These are phyloP conservation scores for Petunia secreta DNA, from an alignment of 257 asterid species.

Conservation along the genomic window DNA sequence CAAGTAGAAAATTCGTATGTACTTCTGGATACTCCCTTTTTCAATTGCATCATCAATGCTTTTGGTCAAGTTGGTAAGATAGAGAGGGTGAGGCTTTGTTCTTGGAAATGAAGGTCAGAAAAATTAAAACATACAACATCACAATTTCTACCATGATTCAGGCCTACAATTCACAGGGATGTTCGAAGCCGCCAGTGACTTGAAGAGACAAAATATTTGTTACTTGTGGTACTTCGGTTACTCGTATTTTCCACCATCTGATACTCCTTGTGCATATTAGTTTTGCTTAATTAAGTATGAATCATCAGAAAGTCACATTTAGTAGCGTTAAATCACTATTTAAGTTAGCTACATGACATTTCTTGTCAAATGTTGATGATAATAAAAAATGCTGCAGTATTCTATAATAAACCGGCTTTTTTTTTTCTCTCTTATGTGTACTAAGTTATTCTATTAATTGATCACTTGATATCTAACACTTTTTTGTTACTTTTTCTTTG, in stretches of 20 bases:
- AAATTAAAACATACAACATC: conserved; percentile 70
- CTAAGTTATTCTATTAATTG: background rate
- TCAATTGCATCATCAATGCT: conserved; percentile 73
- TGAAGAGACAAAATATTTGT: conserved; percentile 51
- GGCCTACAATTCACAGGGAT: conserved; percentile 67
- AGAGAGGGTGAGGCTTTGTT: conserved; percentile 69
- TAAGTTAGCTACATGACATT: background rate
- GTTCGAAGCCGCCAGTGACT: conserved; percentile 60
- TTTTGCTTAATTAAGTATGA: conserved; percentile 22
- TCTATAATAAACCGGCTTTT: background rate
- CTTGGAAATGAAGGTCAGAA: conserved; percentile 60
- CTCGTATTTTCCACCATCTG: background rate
- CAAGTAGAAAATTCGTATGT: conserved; percentile 84
- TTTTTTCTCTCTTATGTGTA: background rate
- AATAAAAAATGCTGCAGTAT: background rate
- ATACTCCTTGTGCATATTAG: conserved; percentile 10
- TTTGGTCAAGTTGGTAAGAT: conserved; percentile 78
- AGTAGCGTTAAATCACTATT: conserved; percentile 2
- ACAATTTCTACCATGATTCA: conserved; percentile 74
- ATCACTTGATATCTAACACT: background rate
- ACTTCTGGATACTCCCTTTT: conserved; percentile 72
- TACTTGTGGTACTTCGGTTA: conserved; percentile 16
- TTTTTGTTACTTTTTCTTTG: conserved; percentile 14
- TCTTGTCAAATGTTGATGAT: conserved; percentile 15
- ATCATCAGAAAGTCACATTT: background rate